Percentiles rank a stretch among this genome's conserved stretches.
These are phyloP conservation scores for Gloeopeniophorella convolvens DNA, from an alignment of 768 basidiomycete species.

Conservation along the genomic window DNA sequence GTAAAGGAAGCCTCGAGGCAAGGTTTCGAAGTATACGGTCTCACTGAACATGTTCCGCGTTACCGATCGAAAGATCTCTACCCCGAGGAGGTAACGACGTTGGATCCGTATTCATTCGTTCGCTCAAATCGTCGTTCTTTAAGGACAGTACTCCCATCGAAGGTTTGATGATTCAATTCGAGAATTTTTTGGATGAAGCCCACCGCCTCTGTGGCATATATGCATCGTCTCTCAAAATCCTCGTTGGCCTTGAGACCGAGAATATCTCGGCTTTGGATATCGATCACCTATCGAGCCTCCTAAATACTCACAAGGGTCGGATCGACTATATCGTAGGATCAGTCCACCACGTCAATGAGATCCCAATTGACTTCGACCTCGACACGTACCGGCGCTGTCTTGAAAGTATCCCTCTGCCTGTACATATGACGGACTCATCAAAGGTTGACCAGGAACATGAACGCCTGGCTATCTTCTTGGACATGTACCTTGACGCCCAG, in stretches of 20 bases:
- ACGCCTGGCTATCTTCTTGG: slow-evolving; percentile 44
- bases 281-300: slow-evolving; percentile 44
- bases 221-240: slow-evolving; percentile 57
- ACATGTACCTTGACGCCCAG: slow-evolving; percentile 82
- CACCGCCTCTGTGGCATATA: slow-evolving; percentile 64
- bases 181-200: slow-evolving; percentile 70
- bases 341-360: slow-evolving; percentile 81
- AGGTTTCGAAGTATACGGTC: slow-evolving; percentile 75
- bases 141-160: slow-evolving; percentile 51
- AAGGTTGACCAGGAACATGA: slow-evolving; percentile 22
- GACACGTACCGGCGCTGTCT: slow-evolving; percentile 62
- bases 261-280: slow-evolving; percentile 69
- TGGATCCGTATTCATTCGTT: slow-evolving; percentile 2
- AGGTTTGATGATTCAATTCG: slow-evolving; percentile 58
- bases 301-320: slow-evolving; percentile 39
- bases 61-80: slow-evolving; percentile 79
- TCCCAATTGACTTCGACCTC: slow-evolving; percentile 90
- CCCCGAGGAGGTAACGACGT: slow-evolving; percentile 79
- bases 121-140: slow-evolving; percentile 12
- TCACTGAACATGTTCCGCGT: slow-evolving; percentile 91
- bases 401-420: slow-evolving; percentile 30
- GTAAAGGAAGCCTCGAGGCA: slow-evolving; percentile 73
- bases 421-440: slow-evolving; percentile 24
- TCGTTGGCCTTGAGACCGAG: slow-evolving; percentile 93
- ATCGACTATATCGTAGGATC: slow-evolving; percentile 92